Base-by-base conservation (phyloP, 805 yeast genomes). In the Tetrapisispora pingtungensis region DNA sequence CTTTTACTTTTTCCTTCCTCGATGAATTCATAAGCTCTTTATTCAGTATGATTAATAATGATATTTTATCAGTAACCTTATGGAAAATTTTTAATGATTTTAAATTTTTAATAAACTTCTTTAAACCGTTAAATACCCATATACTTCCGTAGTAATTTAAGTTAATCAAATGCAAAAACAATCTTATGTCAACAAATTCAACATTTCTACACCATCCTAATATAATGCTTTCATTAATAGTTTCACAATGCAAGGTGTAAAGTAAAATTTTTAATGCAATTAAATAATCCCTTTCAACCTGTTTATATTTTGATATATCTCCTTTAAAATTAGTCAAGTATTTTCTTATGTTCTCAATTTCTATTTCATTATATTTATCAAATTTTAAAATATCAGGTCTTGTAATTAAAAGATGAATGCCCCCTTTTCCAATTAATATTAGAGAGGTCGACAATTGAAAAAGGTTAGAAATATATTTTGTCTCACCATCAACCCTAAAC, bases 111-210 rank as follows among this genome's bases (percentile, higher is more conserved):
- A 57, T 39, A 12, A 56, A 48, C 12, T 45, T 46, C 12, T 49
- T 33, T 17, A 64, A 48, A 1, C 67, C 67, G 35, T 57, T 52
- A 40, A 46, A 54, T 14, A 54, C 45, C 65, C 66, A 62, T 3
- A 60, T 36, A 19, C 58, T 60, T 1, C 66, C 66, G 44, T 48
- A 55, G 1, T 57, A 38, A 15, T 52, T 40, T 19, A 57, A 49
- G 7, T 49, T 59, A 14, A 62, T 45, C 17, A 64, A 24, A 33
- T 56, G 52, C 8, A 62, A 44, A 7, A 64, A 38, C 5, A 64
- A 37, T 35, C 63, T 51, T 7, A 60, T 40, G 45, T 64, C 66
- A 3, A 58, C 46, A 1, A n/a, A 30, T 3, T 43, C 44, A 19
- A 49, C 33, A 27, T 33, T 27, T 15, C 33, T 32, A 34, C 54